Percentiles rank a stretch among this genome's conserved stretches.
Evolutionary conservation across 2,329 filamentous ascomycete genomes (phyloP).

Genomic region (Penicillium paneum): DNA sequence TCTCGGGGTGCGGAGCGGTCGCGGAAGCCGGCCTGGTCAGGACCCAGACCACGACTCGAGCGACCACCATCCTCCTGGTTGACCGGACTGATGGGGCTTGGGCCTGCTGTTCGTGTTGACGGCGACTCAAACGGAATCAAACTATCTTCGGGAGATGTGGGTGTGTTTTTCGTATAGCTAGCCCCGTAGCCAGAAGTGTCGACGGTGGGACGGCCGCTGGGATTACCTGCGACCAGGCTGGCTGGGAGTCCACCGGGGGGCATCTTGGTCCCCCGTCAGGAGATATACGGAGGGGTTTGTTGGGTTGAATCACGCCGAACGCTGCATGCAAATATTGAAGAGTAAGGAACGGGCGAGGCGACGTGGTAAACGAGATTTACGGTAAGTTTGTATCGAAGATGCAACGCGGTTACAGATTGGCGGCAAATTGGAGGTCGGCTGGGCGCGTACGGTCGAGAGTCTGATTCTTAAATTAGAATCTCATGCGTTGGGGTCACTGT

Average conservation of each 20-base stretch:
- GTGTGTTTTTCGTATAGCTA: slow-evolving; percentile 38
- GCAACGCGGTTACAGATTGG: not conserved
- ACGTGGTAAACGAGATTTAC: not conserved
- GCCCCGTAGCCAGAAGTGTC: slow-evolving; percentile 37
- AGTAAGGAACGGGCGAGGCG: not conserved
- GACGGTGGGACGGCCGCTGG: slow-evolving; percentile 36
- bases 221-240: slow-evolving; percentile 44
- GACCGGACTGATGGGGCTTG: slow-evolving; percentile 24
- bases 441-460: slow-evolving; percentile 2
- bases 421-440: not conserved
- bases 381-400: not conserved
- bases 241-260: slow-evolving; percentile 44
- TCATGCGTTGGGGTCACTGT: not conserved
- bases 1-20: slow-evolving; percentile 37
- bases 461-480: slow-evolving; percentile 9
- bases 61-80: slow-evolving; percentile 32
- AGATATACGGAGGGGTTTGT: slow-evolving; percentile 5
- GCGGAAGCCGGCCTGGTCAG: slow-evolving; percentile 32
- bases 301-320: slow-evolving; percentile 13
- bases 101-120: slow-evolving; percentile 28
- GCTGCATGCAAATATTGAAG: slow-evolving; percentile 18
- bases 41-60: slow-evolving; percentile 32
- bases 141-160: slow-evolving; percentile 41
- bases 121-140: slow-evolving; percentile 37
- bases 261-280: slow-evolving; percentile 36